These are phyloP conservation scores for Chaetomiaceae sp. DNA, from an alignment of 2,329 filamentous ascomycete species.

Conservation along the genomic window DNA sequence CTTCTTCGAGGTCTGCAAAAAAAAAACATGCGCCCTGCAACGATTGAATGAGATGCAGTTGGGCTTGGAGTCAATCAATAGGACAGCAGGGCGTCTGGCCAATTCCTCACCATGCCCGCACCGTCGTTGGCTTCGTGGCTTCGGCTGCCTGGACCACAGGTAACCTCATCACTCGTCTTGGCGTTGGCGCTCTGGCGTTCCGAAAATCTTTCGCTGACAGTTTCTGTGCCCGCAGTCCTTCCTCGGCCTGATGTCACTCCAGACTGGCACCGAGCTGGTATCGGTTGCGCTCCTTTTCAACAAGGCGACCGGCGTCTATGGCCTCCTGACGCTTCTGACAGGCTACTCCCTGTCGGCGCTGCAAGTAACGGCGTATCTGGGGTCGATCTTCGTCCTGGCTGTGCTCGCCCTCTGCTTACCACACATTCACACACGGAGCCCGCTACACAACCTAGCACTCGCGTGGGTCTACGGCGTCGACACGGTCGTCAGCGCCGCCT, in stretches of 20 bases:
- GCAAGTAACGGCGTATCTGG: constrained; percentile 87
- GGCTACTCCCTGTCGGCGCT: constrained; percentile 76
- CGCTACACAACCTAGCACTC: constrained; percentile 72
- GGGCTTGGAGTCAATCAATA: not conserved
- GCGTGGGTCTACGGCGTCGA: constrained; percentile 84
- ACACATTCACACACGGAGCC: constrained; percentile 71
- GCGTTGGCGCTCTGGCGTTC: not conserved
- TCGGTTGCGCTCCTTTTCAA: constrained; percentile 80
- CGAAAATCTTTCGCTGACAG: not conserved
- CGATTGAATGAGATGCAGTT: not conserved
- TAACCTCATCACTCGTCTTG: not conserved
- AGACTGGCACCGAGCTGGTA: constrained; percentile 80
- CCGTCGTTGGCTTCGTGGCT: constrained; percentile 17
- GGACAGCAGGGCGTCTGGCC: not conserved
- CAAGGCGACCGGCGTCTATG: constrained; percentile 86
- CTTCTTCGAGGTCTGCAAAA: not conserved
- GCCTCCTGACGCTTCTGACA: constrained; percentile 80
- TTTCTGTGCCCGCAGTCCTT: constrained; percentile 55
- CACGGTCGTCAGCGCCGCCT: constrained; percentile 71
- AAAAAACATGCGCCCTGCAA: constrained; percentile 4
- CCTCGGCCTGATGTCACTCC: constrained; percentile 77
- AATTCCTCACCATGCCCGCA: constrained; percentile 4
- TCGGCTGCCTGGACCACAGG: constrained; percentile 29
- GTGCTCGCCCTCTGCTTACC: constrained; percentile 65
- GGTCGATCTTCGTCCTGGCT: constrained; percentile 67